Conservation (phyloP, 176 grass and related monocot species). For the Miscanthus lutarioriparius region DNA sequence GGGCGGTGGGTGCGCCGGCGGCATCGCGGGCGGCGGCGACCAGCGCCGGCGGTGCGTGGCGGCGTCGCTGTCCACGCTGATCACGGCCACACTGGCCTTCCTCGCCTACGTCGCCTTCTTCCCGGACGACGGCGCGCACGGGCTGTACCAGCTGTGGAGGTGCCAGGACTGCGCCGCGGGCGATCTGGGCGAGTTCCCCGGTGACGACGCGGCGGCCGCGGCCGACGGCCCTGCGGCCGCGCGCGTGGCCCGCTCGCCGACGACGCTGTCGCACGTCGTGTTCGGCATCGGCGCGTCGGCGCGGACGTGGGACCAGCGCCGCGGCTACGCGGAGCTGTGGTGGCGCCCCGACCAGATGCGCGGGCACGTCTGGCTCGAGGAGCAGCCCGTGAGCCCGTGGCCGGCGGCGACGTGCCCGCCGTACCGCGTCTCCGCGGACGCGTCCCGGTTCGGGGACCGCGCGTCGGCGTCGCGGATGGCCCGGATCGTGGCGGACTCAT, state of each 20-base stretch:
- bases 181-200: conserved; percentile 13
- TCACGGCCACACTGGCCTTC: conserved; percentile 55
- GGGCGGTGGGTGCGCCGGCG: not conserved
- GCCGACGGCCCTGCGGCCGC: conserved; percentile 13
- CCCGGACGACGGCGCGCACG: conserved; percentile 40
- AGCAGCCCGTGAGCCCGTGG: conserved; percentile 52
- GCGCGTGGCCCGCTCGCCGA: not conserved
- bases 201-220: not conserved
- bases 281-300: conserved; percentile 84
- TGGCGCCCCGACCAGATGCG: conserved; percentile 62
- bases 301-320: conserved; percentile 58
- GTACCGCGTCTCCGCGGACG: conserved; percentile 70
- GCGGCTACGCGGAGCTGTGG: conserved; percentile 79
- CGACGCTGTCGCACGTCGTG: conserved; percentile 75
- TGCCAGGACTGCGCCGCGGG: conserved; percentile 30
- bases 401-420: conserved; percentile 57
- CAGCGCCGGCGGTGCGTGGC: conserved; percentile 48
- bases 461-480: conserved; percentile 81
- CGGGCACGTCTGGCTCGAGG: conserved; percentile 91
- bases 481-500: conserved; percentile 71
- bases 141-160: conserved; percentile 43
- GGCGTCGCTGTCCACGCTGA: conserved; percentile 51
- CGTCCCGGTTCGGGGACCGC: conserved; percentile 70
- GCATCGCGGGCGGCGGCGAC: not conserved
- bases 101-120: conserved; percentile 61